These are phyloP conservation scores for Colletotrichum paranaense DNA, from an alignment of 2,329 filamentous ascomycete genomes.

Conservation along the genomic window DNA sequence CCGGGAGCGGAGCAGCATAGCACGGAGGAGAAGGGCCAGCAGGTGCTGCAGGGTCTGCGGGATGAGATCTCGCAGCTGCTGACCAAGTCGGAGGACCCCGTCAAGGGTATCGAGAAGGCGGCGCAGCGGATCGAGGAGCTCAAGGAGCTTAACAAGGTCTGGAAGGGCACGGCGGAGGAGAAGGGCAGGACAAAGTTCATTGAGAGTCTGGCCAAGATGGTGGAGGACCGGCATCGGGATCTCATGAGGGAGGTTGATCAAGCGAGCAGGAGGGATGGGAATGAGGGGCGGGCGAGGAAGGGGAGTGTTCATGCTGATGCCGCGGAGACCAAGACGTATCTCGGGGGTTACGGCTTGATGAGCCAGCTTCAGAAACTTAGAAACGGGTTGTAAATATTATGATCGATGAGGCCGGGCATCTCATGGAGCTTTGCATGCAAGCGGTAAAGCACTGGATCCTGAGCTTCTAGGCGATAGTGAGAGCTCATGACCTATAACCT, in stretches of 20 bases:
- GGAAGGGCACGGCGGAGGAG: slow-evolving; percentile 96
- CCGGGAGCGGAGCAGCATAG: slow-evolving; percentile 69
- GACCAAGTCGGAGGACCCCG: slow-evolving; percentile 64
- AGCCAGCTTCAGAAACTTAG: slow-evolving; percentile 72
- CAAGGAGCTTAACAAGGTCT: slow-evolving; percentile 80
- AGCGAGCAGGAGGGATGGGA: slow-evolving; percentile 48
- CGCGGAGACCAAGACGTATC: slow-evolving; percentile 55
- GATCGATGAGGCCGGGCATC: not conserved
- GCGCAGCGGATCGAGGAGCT: slow-evolving; percentile 80
- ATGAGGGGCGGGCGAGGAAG: slow-evolving; percentile 48
- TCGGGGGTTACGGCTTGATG: slow-evolving; percentile 69
- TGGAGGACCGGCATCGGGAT: slow-evolving; percentile 78
- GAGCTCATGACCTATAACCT: not conserved
- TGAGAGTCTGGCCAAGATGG: slow-evolving; percentile 81
- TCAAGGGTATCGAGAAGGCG: slow-evolving; percentile 79
- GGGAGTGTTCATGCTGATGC: slow-evolving; percentile 44
- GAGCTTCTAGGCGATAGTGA: not conserved
- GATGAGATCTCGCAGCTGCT: slow-evolving; percentile 79
- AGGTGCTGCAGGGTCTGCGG: slow-evolving; percentile 77
- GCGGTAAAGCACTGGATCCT: not conserved
- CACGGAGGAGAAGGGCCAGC: slow-evolving; percentile 88
- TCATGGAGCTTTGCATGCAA: not conserved
- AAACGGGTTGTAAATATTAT: slow-evolving; percentile 56
- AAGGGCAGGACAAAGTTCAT: slow-evolving; percentile 85
- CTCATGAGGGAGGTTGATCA: slow-evolving; percentile 64